These are phyloP conservation scores for Eugenia klotzschiana DNA, from an alignment of 441 rosid species.

Conservation along the genomic window DNA sequence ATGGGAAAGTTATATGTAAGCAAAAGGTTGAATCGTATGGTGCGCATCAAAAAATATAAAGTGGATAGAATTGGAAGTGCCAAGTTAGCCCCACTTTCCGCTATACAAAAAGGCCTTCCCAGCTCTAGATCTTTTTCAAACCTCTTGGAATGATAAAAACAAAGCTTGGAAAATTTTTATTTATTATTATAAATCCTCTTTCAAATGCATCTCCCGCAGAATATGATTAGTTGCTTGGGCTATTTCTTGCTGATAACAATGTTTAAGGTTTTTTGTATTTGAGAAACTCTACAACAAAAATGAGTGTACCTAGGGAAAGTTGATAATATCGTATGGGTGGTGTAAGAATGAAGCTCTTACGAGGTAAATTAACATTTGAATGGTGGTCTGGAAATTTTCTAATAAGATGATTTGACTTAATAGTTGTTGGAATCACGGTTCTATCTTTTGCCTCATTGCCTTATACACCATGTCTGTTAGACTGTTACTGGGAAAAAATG, in stretches of 20 bases:
- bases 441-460: neutral
- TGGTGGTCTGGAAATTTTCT: neutral
- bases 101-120: neutral
- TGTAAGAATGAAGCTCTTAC: neutral
- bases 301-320: neutral
- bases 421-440: neutral
- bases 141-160: neutral
- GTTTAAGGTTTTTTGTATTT: neutral
- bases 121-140: neutral
- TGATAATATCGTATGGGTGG: neutral
- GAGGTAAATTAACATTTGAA: neutral
- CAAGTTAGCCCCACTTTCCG: too few relatives aligned
- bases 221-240: neutral
- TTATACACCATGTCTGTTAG: neutral
- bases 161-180: neutral
- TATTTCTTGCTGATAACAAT: neutral
- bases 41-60: neutral
- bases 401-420: neutral
- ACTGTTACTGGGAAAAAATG: neutral
- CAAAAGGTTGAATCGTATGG: neutral
- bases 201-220: neutral
- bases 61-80: neutral
- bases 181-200: neutral
- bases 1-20: neutral
- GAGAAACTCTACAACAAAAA: neutral